Base-by-base conservation (phyloP, 768 basidiomycete genomes). In the Polyporus arcularius region DNA sequence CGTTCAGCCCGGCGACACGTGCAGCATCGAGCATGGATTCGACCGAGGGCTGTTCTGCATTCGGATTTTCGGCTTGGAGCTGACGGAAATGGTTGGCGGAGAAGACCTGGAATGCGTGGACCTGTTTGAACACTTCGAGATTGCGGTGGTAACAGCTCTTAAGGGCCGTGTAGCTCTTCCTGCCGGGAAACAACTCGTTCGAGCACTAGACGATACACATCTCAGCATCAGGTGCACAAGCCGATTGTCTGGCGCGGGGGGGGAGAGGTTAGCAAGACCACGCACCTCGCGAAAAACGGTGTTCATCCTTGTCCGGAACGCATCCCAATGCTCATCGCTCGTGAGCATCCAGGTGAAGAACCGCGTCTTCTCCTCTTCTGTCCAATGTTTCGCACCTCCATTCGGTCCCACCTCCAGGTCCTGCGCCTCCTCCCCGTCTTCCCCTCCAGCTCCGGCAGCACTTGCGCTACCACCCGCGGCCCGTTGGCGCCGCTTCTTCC, bases 111-210 rank as follows among this genome's bases (percentile, higher is more conserved):
- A 89, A 89, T 6, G 84, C 80, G 68, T 88, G 87, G 41, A 92
- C 89, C 71, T 92, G 89, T 73, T 89, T 91, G 81, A 91, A 92
- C 15, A 90, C 75, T 65, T 90, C 91, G 65, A 92, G 89, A 65
- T 91, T 92, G 68, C 90, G 88, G 70, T 92, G 89, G 63, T 90
- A 92, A 68, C 90, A 92, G 21, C 90, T 89, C 74, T 92, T 92
- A 57, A 92, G 80, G 0, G 90, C 90, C 68, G 91, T 89, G 63
- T 90, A 92, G 14, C 89, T 89, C 72, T 92, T 92, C 73, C 89
- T 88, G 53, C 83, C 81, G 3, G 80, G 85, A 65, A 90, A 92
- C 7, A 92, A 85, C 57, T 89, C 83, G 28, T 74, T 61, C 0
- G 90, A 86, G 67, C 89, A 91, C 90, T 92, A 66, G 7, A 32